A percentile compares a stretch with the other conserved stretches of the same genome.
Evolutionary conservation across 2,329 filamentous ascomycete species (phyloP).

Genomic region (Diaporthe australafricana): DNA sequence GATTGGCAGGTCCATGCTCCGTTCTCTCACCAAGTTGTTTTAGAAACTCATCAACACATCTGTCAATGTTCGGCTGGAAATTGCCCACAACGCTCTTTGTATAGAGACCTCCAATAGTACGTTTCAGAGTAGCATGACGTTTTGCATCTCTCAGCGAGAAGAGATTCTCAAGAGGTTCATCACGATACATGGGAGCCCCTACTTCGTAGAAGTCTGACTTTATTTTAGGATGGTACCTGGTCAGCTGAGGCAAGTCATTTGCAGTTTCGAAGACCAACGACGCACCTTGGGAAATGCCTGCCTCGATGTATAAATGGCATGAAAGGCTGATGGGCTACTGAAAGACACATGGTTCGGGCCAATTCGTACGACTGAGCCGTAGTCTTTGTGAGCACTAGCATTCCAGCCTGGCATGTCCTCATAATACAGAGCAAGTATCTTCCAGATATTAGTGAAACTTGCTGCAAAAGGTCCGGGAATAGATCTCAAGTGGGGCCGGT

Average conservation of each 20-base stretch:
- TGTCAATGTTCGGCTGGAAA: not conserved
- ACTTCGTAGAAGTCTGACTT: not conserved
- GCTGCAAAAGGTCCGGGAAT: conserved; percentile 11
- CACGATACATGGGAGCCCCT: not conserved
- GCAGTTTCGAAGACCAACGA: no score
- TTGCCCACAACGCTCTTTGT: not conserved
- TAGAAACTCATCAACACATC: not conserved
- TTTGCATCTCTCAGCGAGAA: not conserved
- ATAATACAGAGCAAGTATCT: not conserved
- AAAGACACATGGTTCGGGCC: conserved; percentile 17
- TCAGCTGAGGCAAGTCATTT: no score
- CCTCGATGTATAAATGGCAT: not conserved
- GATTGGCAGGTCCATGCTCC: no score
- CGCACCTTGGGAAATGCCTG: not conserved
- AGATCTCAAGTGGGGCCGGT: not conserved
- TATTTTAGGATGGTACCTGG: no score
- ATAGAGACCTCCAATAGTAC: not conserved
- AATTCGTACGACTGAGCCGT: conserved; percentile 8
- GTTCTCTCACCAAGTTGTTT: not conserved
- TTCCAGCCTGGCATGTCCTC: not conserved
- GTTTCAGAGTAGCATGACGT: not conserved
- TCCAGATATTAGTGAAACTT: conserved; percentile 6
- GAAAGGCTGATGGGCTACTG: not conserved
- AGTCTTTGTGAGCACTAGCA: not conserved
- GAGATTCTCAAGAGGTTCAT: not conserved